Base-by-base conservation (phyloP, 2,329 filamentous ascomycete species). In the Apiospora malaysiana region DNA sequence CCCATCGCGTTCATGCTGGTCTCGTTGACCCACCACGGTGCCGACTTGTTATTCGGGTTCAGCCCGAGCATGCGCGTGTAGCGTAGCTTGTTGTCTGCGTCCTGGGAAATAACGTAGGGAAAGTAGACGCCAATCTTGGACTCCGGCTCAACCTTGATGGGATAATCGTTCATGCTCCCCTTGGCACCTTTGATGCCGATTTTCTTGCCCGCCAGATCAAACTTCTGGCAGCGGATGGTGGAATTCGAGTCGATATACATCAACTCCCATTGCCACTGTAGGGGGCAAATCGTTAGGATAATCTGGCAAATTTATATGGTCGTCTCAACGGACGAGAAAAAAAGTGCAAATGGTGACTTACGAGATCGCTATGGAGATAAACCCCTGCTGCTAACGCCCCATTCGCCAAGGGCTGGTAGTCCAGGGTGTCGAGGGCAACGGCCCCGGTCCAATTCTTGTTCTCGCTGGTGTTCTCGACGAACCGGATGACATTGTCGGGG, bases 1-100 rank as follows among this genome's bases (percentile, higher is more conserved):
- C 47, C 69, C 23, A 43, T 4, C 25, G 56, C 46, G 63, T 67
- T 59, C 7, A 69, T n/a, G n/a, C n/a, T 40, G 9, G 69, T 70
- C 23, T 71, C 70, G 63, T 76, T 77, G 10, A 76, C 67, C 74
- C 73, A 77, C 74, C 71, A 75, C 2, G 74, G 74, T 16, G 70
- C 71, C 5, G 72, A 72, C 45, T 59, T 40, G 51, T 77, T 71
- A 49, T 42, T 70, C 2, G 18, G 4, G 63, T 75, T 74, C 25
- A 72, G 68, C 2, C 74, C 74, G 9, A 65, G 37, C 73, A 76
- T 73, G 10, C 42, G 47, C 7, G 73, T 73, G 73, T 74, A 77
- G 27, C 76, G 75, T 45, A 76, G 51, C 7, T 69, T 51, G 65
- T 74, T 68, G 45, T 74, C 70, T 10, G 47, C 71, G 59, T 77